Evolutionary conservation across 441 rosid genomes (phyloP).

Genomic region (Aquilaria agallochum): DNA sequence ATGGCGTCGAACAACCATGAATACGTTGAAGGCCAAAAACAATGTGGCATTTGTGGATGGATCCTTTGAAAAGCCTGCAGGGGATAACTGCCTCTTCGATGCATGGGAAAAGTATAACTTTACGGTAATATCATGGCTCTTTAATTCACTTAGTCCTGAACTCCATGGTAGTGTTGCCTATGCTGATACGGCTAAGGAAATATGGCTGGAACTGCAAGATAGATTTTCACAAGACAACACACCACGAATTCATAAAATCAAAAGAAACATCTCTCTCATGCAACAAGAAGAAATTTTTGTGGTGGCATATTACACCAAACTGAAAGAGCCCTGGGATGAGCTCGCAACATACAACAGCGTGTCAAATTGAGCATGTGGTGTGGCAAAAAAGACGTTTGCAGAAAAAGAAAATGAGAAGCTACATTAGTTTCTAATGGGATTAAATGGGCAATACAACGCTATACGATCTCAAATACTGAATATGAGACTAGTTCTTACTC

Average conservation of each 20-base stretch:
- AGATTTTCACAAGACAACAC: background rate
- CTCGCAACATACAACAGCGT: no score
- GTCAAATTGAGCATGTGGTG: no score
- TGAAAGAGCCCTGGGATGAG: no score
- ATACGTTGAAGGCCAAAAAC: background rate
- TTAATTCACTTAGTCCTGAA: background rate
- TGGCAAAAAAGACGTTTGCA: no score
- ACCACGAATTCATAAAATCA: background rate
- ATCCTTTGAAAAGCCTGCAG: background rate
- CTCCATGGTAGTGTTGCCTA: background rate
- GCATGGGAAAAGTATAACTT: background rate
- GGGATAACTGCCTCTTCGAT: background rate
- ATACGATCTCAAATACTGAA: no score
- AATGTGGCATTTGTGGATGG: background rate
- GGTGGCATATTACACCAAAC: no score
- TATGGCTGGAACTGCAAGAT: background rate
- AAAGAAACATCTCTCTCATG: no score
- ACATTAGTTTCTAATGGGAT: no score
- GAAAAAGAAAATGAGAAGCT: no score
- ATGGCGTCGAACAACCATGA: background rate
- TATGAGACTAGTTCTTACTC: no score
- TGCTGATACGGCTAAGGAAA: background rate
- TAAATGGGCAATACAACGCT: no score
- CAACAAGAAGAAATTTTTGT: no score
- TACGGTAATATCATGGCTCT: background rate